Percentiles rank a stretch among this genome's conserved stretches.
Conservation (phyloP, 2,329 filamentous ascomycete genomes). For the Sporothrix pallida region DNA sequence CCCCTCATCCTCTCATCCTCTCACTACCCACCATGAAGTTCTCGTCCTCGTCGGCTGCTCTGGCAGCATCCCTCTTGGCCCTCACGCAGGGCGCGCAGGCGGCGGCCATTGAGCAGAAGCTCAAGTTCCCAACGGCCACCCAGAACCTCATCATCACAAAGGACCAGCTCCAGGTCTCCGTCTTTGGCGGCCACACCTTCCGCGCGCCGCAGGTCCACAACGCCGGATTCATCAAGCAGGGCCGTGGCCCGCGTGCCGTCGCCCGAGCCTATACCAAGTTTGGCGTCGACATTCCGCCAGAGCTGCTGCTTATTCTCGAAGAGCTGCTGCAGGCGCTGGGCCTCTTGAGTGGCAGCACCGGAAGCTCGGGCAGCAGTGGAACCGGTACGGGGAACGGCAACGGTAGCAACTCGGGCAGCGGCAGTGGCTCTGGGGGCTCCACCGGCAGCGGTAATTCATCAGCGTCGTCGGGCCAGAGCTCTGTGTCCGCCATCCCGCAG, state of each 20-base stretch:
- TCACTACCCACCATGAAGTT: conserved; percentile 29
- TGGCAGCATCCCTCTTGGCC: conserved; percentile 38
- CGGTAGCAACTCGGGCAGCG: too few species aligned
- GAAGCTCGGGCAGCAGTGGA: background rate
- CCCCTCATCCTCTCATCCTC: background rate
- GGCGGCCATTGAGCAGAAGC: conserved; percentile 40
- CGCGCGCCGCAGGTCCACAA: conserved; percentile 50
- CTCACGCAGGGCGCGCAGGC: conserved; percentile 39
- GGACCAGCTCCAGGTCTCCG: conserved; percentile 45
- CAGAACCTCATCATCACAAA: conserved; percentile 31
- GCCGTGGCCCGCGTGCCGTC: conserved; percentile 43
- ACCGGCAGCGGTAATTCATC: background rate
- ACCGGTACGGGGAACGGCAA: background rate
- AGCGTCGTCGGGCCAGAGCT: conserved; percentile 36
- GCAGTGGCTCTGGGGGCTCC: background rate
- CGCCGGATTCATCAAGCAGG: conserved; percentile 43
- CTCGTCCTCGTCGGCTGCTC: conserved; percentile 23
- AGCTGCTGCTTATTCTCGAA: conserved; percentile 42
- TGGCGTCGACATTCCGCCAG: conserved; percentile 31
- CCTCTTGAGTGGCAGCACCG: background rate
- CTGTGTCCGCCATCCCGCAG: conserved; percentile 54
- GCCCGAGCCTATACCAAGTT: conserved; percentile 46
- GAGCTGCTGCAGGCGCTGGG: conserved; percentile 31
- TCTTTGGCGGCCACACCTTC: conserved; percentile 50
- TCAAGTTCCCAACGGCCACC: background rate